Percentiles rank a stretch among this genome's conserved stretches.
These are phyloP conservation scores for Penicillium sp. DNA, from an alignment of 2,329 filamentous ascomycete genomes.

Conservation along the genomic window DNA sequence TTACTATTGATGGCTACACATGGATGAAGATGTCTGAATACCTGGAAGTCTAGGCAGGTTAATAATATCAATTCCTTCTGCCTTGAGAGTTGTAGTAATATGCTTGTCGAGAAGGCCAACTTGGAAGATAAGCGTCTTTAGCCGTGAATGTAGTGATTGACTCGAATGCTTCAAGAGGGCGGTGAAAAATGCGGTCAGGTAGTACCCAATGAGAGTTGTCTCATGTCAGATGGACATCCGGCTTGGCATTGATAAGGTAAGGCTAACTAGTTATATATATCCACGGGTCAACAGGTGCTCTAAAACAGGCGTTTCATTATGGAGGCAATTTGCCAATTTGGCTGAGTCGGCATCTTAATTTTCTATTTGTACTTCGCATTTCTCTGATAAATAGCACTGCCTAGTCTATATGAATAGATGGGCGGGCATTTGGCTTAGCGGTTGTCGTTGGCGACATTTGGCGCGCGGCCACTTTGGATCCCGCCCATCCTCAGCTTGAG, in stretches of 20 bases:
- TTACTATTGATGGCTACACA: too few relatives aligned
- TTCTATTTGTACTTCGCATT: neutral
- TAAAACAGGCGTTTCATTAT: neutral
- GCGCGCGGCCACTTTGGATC: neutral
- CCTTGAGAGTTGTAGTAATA: too few relatives aligned
- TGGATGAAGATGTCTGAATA: too few relatives aligned
- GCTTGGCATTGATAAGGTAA: slow-evolving; percentile 20
- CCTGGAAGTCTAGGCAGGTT: too few relatives aligned
- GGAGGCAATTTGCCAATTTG: neutral
- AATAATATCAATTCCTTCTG: too few relatives aligned
- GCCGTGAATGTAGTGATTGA: too few relatives aligned
- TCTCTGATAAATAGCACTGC: neutral
- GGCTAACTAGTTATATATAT: neutral
- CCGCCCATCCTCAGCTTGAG: neutral
- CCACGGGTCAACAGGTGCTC: neutral
- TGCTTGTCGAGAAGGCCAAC: too few relatives aligned
- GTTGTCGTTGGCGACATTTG: neutral
- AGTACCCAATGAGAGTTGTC: neutral
- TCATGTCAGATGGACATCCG: slow-evolving; percentile 13
- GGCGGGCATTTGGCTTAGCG: neutral
- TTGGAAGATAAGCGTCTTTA: too few relatives aligned
- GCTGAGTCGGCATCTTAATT: neutral
- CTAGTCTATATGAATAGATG: neutral
- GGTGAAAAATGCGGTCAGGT: too few relatives aligned
- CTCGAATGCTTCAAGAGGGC: too few relatives aligned